phyloP scores from a whole-genome alignment of 257 asterid genomes.

The Lycium ferocissimum region DNA sequence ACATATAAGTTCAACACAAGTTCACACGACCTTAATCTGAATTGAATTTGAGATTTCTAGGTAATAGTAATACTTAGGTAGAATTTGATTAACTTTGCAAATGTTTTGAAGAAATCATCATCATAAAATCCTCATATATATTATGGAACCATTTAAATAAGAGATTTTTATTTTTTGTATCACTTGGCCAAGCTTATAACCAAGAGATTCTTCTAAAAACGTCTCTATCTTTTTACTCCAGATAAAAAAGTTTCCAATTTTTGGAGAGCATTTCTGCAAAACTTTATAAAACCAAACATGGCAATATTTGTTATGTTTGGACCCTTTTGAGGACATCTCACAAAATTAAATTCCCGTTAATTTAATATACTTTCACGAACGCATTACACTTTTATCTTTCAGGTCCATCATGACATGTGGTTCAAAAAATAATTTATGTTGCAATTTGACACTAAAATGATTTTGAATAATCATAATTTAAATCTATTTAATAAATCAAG shows the following conservation, averaged over 20 bases:
- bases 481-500: not conserved
- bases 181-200: no score
- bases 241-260: not conserved
- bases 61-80: no score
- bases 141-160: no score
- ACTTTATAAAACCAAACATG: not conserved
- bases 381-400: not conserved
- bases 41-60: no score
- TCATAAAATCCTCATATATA: no score
- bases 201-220: not conserved
- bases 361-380: not conserved
- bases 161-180: no score
- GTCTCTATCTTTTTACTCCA: constrained; percentile 6
- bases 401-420: constrained; percentile 10
- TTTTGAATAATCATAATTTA: not conserved
- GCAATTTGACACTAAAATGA: not conserved
- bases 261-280: not conserved
- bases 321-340: not conserved
- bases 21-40: no score
- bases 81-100: no score
- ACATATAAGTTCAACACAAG: no score
- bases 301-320: not conserved
- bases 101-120: no score
- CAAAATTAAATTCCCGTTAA: not conserved
- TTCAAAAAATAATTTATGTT: not conserved